These are phyloP conservation scores for Heliocybe sulcata DNA, from an alignment of 1,284 basidiomycete genomes.

Conservation along the genomic window DNA sequence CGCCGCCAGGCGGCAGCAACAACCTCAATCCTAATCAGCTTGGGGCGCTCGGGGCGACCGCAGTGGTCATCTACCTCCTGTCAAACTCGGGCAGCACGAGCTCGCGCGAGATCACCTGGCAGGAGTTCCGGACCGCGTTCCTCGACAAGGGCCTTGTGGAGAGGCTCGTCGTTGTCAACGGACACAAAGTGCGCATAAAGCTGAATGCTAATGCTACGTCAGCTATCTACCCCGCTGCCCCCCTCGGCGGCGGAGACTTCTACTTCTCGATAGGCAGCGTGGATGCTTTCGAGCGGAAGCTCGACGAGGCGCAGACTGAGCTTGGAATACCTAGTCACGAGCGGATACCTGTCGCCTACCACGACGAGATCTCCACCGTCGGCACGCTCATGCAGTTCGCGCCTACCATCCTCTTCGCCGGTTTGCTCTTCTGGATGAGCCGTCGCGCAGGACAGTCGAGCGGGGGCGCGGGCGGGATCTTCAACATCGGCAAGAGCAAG, in stretches of 20 bases:
- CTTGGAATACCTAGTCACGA: constrained; percentile 88
- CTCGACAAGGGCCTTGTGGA: constrained; percentile 96
- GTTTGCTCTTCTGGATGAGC: constrained; percentile 87
- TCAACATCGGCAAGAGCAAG: constrained; percentile 94
- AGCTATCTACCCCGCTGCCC: constrained; percentile 55
- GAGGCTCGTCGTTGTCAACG: constrained; percentile 90
- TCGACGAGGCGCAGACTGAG: constrained; percentile 91
- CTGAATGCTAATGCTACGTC: constrained; percentile 82
- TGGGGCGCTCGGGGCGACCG: constrained; percentile 48
- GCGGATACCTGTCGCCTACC: constrained; percentile 95
- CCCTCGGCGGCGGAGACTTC: constrained; percentile 58
- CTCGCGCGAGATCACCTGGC: constrained; percentile 94
- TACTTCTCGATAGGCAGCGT: constrained; percentile 98
- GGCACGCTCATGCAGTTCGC: constrained; percentile 88
- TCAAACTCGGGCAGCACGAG: constrained; percentile 51
- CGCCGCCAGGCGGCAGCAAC: constrained; percentile 38
- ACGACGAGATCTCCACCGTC: constrained; percentile 87
- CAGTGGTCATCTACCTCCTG: constrained; percentile 63
- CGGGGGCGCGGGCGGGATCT: constrained; percentile 83
- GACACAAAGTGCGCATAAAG: constrained; percentile 83
- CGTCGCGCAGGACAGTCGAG: constrained; percentile 66
- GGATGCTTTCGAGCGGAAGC: constrained; percentile 93
- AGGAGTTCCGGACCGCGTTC: constrained; percentile 94
- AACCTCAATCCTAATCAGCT: constrained; percentile 55
- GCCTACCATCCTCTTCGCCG: constrained; percentile 88